phyloP scores from a whole-genome alignment of 306 rosid genomes.

The Pyrus betulifolia region DNA sequence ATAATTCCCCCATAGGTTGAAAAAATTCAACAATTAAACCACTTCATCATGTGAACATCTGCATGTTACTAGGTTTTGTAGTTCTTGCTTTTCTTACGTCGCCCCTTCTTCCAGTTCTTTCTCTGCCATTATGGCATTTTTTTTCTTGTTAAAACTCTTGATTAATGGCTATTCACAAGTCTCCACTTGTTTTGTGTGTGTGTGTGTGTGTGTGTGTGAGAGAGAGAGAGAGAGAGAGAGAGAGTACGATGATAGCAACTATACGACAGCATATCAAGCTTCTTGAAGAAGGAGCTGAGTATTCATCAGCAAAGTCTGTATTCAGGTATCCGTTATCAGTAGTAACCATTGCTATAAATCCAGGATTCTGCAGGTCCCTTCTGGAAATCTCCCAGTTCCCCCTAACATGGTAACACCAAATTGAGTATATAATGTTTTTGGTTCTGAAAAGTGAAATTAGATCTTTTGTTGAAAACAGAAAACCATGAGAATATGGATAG shows the following conservation, averaged over 20 bases:
- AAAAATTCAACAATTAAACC: no score
- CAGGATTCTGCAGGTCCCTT: constrained; percentile 46
- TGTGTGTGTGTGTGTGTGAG: background rate
- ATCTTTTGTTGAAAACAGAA: background rate
- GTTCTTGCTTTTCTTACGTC: no score
- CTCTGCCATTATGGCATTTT: no score
- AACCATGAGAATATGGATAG: background rate
- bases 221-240: constrained; percentile 13
- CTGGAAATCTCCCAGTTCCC: constrained; percentile 65
- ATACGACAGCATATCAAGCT: constrained; percentile 52
- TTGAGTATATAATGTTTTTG: constrained; percentile 11
- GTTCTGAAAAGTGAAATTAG: background rate
- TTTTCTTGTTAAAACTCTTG: no score
- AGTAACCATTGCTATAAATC: constrained; percentile 33
- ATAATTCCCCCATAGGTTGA: background rate
- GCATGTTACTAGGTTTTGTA: no score
- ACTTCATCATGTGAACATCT: background rate
- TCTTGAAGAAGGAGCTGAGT: constrained; percentile 39
- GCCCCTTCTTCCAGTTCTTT: no score
- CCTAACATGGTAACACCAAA: constrained; percentile 25
- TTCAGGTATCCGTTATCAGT: constrained; percentile 37
- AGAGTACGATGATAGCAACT: constrained; percentile 54
- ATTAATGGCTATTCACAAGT: no score
- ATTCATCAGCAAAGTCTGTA: constrained; percentile 37
- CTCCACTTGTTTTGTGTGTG: no score